Base-by-base conservation (phyloP, 805 yeast species). In the Pichia thaimueangensis region DNA sequence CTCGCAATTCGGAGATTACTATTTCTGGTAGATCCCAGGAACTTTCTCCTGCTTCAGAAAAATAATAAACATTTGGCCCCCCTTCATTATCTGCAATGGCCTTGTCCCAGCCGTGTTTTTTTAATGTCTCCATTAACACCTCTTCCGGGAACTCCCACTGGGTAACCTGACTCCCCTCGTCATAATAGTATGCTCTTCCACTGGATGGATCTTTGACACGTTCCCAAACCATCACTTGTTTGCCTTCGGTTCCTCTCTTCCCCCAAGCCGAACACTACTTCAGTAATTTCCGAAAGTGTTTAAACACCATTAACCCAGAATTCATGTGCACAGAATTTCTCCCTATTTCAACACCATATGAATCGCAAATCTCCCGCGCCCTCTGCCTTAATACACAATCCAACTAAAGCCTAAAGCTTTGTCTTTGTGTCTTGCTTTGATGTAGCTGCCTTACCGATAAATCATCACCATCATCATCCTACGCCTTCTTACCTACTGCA, bases 121-220 rank as follows among this genome's bases (percentile, higher is more conserved):
- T 16, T 19, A 48, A 28, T 6, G 80, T 70, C 29, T 44, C 33
- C 17, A 65, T 63, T 15, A 79, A 67, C 20, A 72, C 54, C 40
- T 71, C 82, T 15, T 62, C 73, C 0, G 96, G 96, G 49, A 78
- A 77, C 21, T 83, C 86, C 95, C 96, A 87, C 39, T 80, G 76
- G 0, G 96, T 78, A 49, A 78, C 77, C 37, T 77, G 73, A 0
- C 91, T 82, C 22, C 57, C 69, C 0, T 73, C 41, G 49, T 88
- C 78, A 59, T 78, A 86, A 61, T 82, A 88, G 62, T 88, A 89
- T 1, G 68, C 65, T 38, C 80, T 68, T 0, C 94, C 93, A 39
- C 45, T 42, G 2, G 76, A 76, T 11, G 74, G 76, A 51, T 82
- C 86, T 30, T 65, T 65, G 11, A 76, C 71, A 46, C 76, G 76